Percentiles rank a stretch among this genome's conserved stretches.
These are phyloP conservation scores for Tricholoma sp. DNA, from an alignment of 768 basidiomycete genomes.

Conservation along the genomic window DNA sequence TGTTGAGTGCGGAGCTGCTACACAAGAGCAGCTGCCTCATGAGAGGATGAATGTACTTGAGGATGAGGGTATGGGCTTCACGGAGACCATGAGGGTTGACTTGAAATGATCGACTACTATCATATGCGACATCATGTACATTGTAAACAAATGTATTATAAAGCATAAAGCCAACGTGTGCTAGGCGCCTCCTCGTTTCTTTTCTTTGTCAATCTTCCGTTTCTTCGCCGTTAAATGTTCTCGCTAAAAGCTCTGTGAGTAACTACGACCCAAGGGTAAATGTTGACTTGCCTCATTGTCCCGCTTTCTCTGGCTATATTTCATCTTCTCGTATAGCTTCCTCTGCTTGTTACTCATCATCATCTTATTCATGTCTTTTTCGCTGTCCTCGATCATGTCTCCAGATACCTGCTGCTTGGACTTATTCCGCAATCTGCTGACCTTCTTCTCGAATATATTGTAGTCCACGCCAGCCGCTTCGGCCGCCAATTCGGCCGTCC, in stretches of 20 bases:
- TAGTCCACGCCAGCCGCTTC: constrained; percentile 85
- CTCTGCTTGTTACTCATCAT: constrained; percentile 94
- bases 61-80: too few species aligned
- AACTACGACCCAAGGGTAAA: not conserved
- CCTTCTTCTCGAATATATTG: constrained; percentile 70
- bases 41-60: not conserved
- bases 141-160: not conserved
- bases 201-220: constrained; percentile 48
- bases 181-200: constrained; percentile 25
- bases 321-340: constrained; percentile 92
- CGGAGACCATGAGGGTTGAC: not conserved
- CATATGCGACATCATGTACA: not conserved
- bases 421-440: constrained; percentile 53
- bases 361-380: constrained; percentile 94
- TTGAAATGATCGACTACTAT: not conserved
- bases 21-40: not conserved
- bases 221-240: constrained; percentile 56
- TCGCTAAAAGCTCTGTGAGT: constrained; percentile 39
- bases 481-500: constrained; percentile 88
- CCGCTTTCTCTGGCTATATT: constrained; percentile 76
- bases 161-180: not conserved
- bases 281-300: constrained; percentile 63
- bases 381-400: constrained; percentile 36
- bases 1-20: not conserved
- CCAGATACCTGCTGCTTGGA: constrained; percentile 24